phyloP scores from a whole-genome alignment of 2,329 filamentous ascomycete genomes.

The Aureobasidium musti region DNA sequence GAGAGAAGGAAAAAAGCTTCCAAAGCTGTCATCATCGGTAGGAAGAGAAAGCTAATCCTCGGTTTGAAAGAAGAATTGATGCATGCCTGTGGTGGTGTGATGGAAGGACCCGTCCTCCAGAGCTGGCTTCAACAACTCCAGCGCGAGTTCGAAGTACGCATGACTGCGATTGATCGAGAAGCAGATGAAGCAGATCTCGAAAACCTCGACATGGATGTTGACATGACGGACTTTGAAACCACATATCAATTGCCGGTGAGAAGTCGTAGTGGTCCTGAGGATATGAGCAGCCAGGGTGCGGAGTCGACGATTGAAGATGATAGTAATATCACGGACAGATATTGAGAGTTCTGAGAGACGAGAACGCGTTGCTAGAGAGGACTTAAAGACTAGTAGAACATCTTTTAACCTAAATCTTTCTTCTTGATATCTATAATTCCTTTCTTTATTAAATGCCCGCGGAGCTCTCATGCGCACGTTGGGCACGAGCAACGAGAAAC shows the following conservation, averaged over 20 bases:
- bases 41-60: slow-evolving; percentile 72
- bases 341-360: not conserved
- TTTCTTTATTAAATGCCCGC: too few species aligned
- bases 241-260: not conserved
- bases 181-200: slow-evolving; percentile 31
- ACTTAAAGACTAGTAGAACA: too few species aligned
- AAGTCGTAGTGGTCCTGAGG: not conserved
- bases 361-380: too few species aligned
- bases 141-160: slow-evolving; percentile 70
- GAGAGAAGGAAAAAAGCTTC: slow-evolving; percentile 60
- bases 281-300: not conserved
- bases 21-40: slow-evolving; percentile 59
- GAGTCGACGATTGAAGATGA: slow-evolving; percentile 1
- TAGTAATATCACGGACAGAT: slow-evolving; percentile 3
- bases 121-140: slow-evolving; percentile 68
- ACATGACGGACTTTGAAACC: not conserved
- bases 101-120: slow-evolving; percentile 64
- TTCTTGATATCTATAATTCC: too few species aligned
- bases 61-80: slow-evolving; percentile 70
- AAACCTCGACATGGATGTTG: slow-evolving; percentile 6
- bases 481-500: too few species aligned
- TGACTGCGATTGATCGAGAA: slow-evolving; percentile 66
- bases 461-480: too few species aligned
- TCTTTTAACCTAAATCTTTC: too few species aligned
- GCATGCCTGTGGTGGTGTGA: slow-evolving; percentile 65